Percentiles rank a stretch among this genome's conserved stretches.
Evolutionary conservation across 306 rosid species (phyloP).

Genomic region (Vigna radiata): DNA sequence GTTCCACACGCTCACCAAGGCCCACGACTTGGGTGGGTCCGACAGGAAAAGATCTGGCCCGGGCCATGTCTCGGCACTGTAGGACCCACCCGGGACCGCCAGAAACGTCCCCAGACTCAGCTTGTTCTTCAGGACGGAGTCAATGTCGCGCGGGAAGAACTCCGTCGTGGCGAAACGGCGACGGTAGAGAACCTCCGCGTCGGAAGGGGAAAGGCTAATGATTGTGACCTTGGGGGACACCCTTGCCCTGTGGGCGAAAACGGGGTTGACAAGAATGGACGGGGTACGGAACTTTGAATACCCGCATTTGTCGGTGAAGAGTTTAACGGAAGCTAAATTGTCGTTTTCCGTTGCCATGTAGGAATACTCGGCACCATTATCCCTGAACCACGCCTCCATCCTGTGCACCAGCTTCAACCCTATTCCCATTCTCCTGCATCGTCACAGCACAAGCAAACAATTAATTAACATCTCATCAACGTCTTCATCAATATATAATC

Average conservation of each 20-base stretch:
- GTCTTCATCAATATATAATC: background rate
- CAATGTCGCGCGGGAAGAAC: constrained; percentile 95
- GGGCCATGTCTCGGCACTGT: constrained; percentile 51
- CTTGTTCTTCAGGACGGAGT: constrained; percentile 68
- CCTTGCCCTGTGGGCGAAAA: constrained; percentile 66
- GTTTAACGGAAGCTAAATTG: constrained; percentile 77
- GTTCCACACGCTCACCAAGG: constrained; percentile 89
- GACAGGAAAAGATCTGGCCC: constrained; percentile 66
- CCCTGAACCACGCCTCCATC: constrained; percentile 81
- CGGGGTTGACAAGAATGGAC: constrained; percentile 86
- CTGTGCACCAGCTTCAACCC: constrained; percentile 69
- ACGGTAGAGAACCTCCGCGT: constrained; percentile 82
- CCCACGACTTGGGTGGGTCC: constrained; percentile 87
- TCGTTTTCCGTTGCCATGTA: constrained; percentile 93
- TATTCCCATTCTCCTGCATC: constrained; percentile 89
- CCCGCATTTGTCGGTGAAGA: constrained; percentile 93
- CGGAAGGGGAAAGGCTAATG: constrained; percentile 59
- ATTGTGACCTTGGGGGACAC: constrained; percentile 55
- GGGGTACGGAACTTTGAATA: constrained; percentile 90
- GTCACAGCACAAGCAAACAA: background rate
- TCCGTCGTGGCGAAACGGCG: constrained; percentile 78
- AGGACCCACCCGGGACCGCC: constrained; percentile 71
- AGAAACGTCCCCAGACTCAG: constrained; percentile 85
- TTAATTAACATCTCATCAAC: background rate
- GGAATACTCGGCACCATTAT: constrained; percentile 82